phyloP scores from a whole-genome alignment of 148 eudicot genomes.

The Vaccinium myrtillus region DNA sequence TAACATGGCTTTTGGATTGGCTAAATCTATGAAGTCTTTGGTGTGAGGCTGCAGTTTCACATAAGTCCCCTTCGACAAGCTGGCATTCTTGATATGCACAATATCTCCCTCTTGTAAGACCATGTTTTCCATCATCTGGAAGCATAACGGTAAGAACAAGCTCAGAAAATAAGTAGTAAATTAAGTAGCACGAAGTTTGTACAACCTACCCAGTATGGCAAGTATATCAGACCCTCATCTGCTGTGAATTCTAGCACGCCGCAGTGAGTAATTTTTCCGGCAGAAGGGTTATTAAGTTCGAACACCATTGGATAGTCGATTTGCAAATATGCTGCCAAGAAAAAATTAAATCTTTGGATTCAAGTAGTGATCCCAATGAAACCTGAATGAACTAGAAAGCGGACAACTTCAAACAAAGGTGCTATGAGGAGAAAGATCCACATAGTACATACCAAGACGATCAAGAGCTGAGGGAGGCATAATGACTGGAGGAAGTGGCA shows the following conservation, averaged over 20 bases:
- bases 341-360: neutral
- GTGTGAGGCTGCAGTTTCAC: slow-evolving; percentile 40
- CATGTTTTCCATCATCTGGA: slow-evolving; percentile 37
- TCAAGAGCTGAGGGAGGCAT: slow-evolving; percentile 34
- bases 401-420: neutral
- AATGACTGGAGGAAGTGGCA: slow-evolving; percentile 21
- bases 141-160: neutral
- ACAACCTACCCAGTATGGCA: slow-evolving; percentile 31
- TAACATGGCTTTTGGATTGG: slow-evolving; percentile 31
- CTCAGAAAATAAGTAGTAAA: neutral
- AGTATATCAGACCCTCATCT: slow-evolving; percentile 30
- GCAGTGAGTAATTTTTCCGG: slow-evolving; percentile 22
- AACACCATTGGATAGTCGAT: slow-evolving; percentile 30
- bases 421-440: neutral
- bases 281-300: slow-evolving; percentile 18
- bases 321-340: slow-evolving; percentile 20
- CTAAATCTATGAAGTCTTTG: slow-evolving; percentile 21
- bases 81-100: slow-evolving; percentile 19
- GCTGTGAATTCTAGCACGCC: slow-evolving; percentile 34
- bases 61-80: slow-evolving; percentile 26
- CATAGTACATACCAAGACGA: slow-evolving; percentile 24
- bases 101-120: slow-evolving; percentile 22
- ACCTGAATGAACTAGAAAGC: neutral
- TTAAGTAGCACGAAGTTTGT: neutral
- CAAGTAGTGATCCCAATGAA: neutral